Evolutionary conservation across 1,284 basidiomycete species (phyloP), one percentile per base, ranked within the genome.

Genomic region (Sparassis latifolia): DNA sequence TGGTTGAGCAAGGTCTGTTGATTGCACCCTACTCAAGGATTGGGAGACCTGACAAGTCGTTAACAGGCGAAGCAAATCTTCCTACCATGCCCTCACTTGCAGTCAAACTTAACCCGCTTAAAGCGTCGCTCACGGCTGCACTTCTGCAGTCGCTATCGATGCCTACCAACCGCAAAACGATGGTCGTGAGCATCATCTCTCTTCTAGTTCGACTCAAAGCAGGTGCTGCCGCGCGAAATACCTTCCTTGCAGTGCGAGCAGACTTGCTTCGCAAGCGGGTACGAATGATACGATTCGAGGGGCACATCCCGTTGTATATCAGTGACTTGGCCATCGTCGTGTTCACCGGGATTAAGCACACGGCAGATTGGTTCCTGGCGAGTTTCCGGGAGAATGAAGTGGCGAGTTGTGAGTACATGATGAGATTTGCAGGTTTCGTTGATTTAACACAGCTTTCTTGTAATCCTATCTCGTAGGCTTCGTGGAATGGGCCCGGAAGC

Each of bases 371-470:
- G 97, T 99, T 93, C 68, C 78, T 97, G 64, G 86, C 86, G 1
- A 95, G 92, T 45, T 99, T 97, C 70, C 92, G 87, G 67, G 95
- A 97, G 66, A 93, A 94, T 62, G 84, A 90, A 54, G 92, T 94
- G 62, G 90, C 95, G 0, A 95, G 92, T 50, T 80, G 92, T 93
- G 60, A 59, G 89, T 73, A 2, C 48, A 56, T 46, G 1, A 42
- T 28, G 39, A 35, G 39, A 52, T 31, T 33, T 37, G 12, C 35
- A 37, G 28, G 28, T 9, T 38, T 7, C 1, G 30, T 29, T 27
- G 37, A 41, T 28, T n/a, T 32, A 27, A 47, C 39, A 57, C 48
- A 35, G 20, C 32, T 35, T 9, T 50, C 50, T 39, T 55, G 28
- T 52, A 20, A 40, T 55, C 10, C 47, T 50, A 5, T 38, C 39